Evolutionary conservation across 2,329 filamentous ascomycete genomes (phyloP).

Genomic region (Pseudogymnoascus sp.): DNA sequence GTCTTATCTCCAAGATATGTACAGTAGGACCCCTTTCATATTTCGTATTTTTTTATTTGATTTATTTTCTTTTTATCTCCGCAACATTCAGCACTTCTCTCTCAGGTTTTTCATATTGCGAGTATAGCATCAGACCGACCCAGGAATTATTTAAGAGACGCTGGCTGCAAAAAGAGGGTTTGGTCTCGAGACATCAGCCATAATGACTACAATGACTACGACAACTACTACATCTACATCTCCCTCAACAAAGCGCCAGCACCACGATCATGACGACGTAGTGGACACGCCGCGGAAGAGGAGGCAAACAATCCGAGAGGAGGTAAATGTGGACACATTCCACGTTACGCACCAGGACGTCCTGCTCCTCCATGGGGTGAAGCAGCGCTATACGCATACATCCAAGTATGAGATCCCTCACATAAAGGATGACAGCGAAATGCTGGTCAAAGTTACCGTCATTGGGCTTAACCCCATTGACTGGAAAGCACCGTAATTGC

Average conservation of each 20-base stretch:
- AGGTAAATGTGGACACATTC: background rate
- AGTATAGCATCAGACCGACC: background rate
- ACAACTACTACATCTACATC: background rate
- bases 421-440: conserved; percentile 46
- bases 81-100: background rate
- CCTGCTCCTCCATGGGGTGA: conserved; percentile 42
- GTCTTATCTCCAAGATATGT: conserved; percentile 2
- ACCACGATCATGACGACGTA: background rate
- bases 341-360: conserved; percentile 34
- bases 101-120: background rate
- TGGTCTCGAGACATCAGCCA: background rate
- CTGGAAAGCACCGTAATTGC: conserved; percentile 67
- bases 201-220: background rate
- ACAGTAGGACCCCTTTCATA: background rate
- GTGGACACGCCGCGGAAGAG: background rate
- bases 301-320: background rate
- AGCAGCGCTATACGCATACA: conserved; percentile 42
- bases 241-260: background rate
- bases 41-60: background rate
- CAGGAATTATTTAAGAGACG: background rate
- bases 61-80: background rate
- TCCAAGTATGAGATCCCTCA: conserved; percentile 40
- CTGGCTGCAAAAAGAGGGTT: background rate
- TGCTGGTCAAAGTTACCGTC: conserved; percentile 52
- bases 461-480: conserved; percentile 70